Evolutionary conservation across 257 asterid species (phyloP), one percentile per base, ranked within the genome.

Genomic region (Nicotiana knightiana): DNA sequence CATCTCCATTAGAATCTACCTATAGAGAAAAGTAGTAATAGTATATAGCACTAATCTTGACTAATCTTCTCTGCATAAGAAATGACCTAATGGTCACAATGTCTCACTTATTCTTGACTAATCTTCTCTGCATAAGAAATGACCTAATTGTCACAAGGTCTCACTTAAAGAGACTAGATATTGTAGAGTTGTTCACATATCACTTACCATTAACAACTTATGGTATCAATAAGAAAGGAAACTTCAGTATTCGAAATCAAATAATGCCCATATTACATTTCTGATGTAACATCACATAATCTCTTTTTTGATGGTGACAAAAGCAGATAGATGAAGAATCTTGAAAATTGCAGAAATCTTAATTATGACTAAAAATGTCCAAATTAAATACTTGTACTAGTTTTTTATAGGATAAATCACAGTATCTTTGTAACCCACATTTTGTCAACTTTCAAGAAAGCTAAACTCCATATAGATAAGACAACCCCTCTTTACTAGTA

Each of bases 291-390:
- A 35, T 35, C 39, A 35, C 7, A 35, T 35, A 35, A 35, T 35
- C 39, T 35, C 39, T 21, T 0, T 35, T 35, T 6, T 35, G 7
- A 5, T 35, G 85, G 85, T 64, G 85, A 78, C 86, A 80, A 53
- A 73, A 35, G 63, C 13, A 62, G 71, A 62, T 32, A 62, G 35
- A 68, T 48, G 64, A 76, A 81, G 76, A 75, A 81, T 64, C 77
- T 76, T 76, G 59, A 53, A 68, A 81, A 39, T 65, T 81, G 66
- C 78, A 81, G 76, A 66, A 48, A 66, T 51, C 21, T 30, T 26
- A 81, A 81, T 46, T 81, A 81, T 26, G 21, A 66, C 24, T 67
- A 58, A 58, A 67, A 35, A 46, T 39, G n/a, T 80, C 9, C 24
- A 16, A n/a, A 21, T 37, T 28, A 26, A 26, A 17, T 37, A 1